Base-by-base conservation (phyloP, 139 green algal species). In the Chlamydomonas sp. region DNA sequence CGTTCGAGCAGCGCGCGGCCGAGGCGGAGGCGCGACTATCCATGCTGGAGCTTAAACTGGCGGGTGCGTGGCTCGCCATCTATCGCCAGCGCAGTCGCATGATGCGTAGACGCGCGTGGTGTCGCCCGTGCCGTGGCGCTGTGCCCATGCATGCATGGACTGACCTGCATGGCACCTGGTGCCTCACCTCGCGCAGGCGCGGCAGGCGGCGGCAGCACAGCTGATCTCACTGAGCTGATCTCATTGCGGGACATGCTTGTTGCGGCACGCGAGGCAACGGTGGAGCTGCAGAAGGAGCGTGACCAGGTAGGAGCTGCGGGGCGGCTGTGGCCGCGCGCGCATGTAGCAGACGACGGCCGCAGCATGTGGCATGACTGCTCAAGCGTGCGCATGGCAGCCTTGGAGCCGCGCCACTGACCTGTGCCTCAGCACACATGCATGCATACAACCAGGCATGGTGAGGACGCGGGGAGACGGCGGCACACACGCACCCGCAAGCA, bases 1-100 rank as follows among this genome's bases (percentile, higher is more conserved):
- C 62, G 8, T 69, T 69, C 37, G 62, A 69, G 37, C 35, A 37
- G 36, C 6, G 62, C 5, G 62, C 62, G 22, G 8, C 34, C 6
- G 62, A 69, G 37, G 62, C 62, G 10, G 62, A 69, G 37, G 62
- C 62, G 4, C 22, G 62, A 57, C 13, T 69, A 5, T 37, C 62
- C n/a, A 28, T 35, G 24, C 35, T 69, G 5, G 62, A 69, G 37
- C 22, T 8, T 5, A 54, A 69, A 37, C 36, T 69, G n/a, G 6
- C 43, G 20, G 43, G 43, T 54, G 20, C 16, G 13, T 54, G 20
- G n/a, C n/a, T n/a, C n/a, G n/a, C n/a, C n/a, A n/a, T n/a, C n/a
- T n/a, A n/a, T 66, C 8, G 31, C 59, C n/a, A 33, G 59, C 43
- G 8, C 22, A 33, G 10, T 50, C 39, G 39, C 39, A 13, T 50